Evolutionary conservation across 2,329 filamentous ascomycete species (phyloP).

Genomic region (Aureobasidium sp.): DNA sequence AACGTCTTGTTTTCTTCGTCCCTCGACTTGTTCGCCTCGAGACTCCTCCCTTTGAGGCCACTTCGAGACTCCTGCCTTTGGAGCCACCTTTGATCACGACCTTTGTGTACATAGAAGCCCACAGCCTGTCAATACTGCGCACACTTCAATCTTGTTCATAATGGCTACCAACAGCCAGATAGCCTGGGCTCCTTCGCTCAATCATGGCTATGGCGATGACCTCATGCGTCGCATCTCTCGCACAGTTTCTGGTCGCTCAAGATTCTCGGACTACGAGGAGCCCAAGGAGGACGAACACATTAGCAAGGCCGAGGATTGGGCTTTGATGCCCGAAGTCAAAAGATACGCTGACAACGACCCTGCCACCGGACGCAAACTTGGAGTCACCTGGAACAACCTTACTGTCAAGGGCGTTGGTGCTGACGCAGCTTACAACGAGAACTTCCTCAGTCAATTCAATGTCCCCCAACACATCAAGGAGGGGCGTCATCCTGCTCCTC

Average conservation of each 20-base stretch:
- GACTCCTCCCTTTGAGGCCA: too few species aligned
- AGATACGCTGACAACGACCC: constrained; percentile 39
- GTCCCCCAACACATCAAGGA: constrained; percentile 36
- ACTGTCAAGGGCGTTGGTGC: constrained; percentile 56
- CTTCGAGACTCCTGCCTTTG: neutral
- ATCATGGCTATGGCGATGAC: constrained; percentile 7
- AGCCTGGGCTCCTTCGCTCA: neutral
- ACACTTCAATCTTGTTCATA: neutral
- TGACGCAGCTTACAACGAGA: constrained; percentile 57
- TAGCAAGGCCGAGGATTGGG: constrained; percentile 40
- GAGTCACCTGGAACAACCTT: constrained; percentile 59
- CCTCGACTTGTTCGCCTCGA: neutral
- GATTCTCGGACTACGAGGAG: constrained; percentile 10
- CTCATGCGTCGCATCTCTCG: constrained; percentile 10
- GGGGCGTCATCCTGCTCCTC: constrained; percentile 43
- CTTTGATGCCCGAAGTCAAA: constrained; percentile 44
- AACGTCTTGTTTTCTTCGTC: neutral
- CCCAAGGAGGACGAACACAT: constrained; percentile 18
- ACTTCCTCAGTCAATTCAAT: constrained; percentile 49
- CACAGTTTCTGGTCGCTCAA: constrained; percentile 8
- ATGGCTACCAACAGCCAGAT: constrained; percentile 12
- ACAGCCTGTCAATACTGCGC: neutral
- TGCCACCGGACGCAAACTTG: constrained; percentile 46
- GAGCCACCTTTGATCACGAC: neutral
- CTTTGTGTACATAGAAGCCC: neutral